Evolutionary conservation across 106 monocot species (phyloP).

Genomic region (Triglochin maritima): DNA sequence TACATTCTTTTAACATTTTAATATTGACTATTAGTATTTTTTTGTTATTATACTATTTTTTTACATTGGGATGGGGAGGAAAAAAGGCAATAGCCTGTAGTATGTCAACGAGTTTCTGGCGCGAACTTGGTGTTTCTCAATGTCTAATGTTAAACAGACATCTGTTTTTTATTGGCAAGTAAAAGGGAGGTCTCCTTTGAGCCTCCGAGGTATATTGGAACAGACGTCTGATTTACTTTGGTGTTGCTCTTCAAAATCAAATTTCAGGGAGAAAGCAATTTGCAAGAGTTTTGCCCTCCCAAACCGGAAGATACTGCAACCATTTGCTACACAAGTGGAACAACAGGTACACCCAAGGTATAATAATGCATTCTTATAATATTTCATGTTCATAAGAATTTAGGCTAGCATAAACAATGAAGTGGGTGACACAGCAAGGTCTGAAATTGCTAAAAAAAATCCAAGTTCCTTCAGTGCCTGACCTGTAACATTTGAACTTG

Average conservation of each 20-base stretch:
- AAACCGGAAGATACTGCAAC: conserved; percentile 85
- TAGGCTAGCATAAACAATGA: neutral
- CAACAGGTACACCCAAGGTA: conserved; percentile 99
- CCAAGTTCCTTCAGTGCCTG: too few species aligned
- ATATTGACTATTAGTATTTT: too few species aligned
- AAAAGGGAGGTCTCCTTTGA: too few species aligned
- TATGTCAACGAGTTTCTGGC: too few species aligned
- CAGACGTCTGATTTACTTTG: neutral
- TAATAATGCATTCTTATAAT: neutral
- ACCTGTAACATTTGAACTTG: too few species aligned
- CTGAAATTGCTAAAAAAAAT: too few species aligned
- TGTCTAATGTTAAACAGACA: neutral
- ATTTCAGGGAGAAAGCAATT: conserved; percentile 49
- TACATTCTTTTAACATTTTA: too few species aligned
- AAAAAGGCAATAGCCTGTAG: too few species aligned
- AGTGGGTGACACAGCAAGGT: too few species aligned
- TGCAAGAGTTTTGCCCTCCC: conserved; percentile 74
- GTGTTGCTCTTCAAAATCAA: neutral
- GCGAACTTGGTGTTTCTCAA: neutral
- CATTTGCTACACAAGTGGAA: conserved; percentile 98
- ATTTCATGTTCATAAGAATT: neutral
- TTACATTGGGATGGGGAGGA: too few species aligned
- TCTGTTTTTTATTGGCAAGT: neutral
- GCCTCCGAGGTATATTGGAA: too few species aligned
- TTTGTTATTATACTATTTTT: too few species aligned